Base-by-base conservation (phyloP, 805 yeast species). In the Starmerella tilneyi region DNA sequence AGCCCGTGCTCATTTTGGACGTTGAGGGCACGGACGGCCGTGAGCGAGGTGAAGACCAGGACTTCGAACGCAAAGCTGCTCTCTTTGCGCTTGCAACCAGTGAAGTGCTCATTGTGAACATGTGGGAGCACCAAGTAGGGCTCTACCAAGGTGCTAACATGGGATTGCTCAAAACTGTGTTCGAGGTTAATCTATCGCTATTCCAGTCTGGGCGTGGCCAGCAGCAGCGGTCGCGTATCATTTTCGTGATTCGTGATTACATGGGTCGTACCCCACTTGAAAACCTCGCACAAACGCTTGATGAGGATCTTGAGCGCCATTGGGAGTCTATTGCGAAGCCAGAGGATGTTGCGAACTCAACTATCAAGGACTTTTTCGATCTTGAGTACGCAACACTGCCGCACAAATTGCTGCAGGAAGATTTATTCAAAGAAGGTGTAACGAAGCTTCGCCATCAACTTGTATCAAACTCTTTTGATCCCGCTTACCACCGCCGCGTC, bases 21-120 rank as follows among this genome's bases (percentile, higher is more conserved):
- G 97, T 92, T n/a, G 98, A 92, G 65, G 98, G 98, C 40, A 88
- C 96, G 0, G 98, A 92, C 66, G 97, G 98, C 40, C 74, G 96
- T 49, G 98, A 92, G 65, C 75, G 96, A 45, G 97, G 97, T 21
- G 98, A 92, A 57, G 97, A 92, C 63, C 96, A 92, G 64, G 98
- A 92, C 64, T 92, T 92, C 63, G 98, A 92, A 64, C 75, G 98
- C 47, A 92, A 92, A 56, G 88, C 96, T 1, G 97, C 97, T 0
- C 67, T 92, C 34, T 92, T 92, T 68, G 97, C 98, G 0, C 69
- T 92, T 50, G 76, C 96, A 9, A 88, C 96, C 0, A 78, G 92
- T 13, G 97, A 92, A 59, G 78, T 88, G 5, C 70, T 92, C 55
- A 85, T 92, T 49, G 81, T 92, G 34, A 92, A 92, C 63, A 76